These are phyloP conservation scores for Solanum pinnatisectum DNA, from an alignment of 257 asterid species.

Conservation along the genomic window DNA sequence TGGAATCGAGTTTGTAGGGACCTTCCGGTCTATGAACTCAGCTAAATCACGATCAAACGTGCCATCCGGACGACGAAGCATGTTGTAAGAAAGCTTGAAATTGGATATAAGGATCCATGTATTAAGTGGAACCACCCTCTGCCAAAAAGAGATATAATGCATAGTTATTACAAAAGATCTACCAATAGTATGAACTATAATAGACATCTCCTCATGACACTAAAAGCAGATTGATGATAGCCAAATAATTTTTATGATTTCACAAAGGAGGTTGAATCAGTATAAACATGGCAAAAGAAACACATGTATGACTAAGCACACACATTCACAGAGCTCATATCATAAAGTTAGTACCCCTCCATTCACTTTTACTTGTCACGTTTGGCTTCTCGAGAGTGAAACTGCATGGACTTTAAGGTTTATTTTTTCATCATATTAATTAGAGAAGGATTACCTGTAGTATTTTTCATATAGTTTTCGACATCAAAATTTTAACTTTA, in stretches of 20 bases:
- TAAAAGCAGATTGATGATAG: too few relatives aligned
- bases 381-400: not conserved
- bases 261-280: not conserved
- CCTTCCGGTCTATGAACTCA: constrained; percentile 75
- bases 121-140: constrained; percentile 80
- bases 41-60: constrained; percentile 68
- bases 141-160: constrained; percentile 4
- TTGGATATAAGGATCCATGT: constrained; percentile 82
- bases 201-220: too few relatives aligned
- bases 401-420: not conserved
- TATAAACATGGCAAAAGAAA: not conserved
- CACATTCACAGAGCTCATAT: not conserved
- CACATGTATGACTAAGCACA: not conserved
- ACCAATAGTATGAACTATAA: not conserved
- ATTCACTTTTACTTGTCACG: not conserved
- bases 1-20: constrained; percentile 56
- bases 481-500: not conserved
- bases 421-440: too few relatives aligned
- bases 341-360: not conserved
- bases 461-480: not conserved
- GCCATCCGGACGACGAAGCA: constrained; percentile 84
- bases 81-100: constrained; percentile 75
- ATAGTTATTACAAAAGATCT: not conserved
- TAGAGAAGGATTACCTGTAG: not conserved
- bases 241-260: not conserved